Conservation (phyloP, 768 basidiomycete genomes). For the Hygrophorus pudorinus region DNA sequence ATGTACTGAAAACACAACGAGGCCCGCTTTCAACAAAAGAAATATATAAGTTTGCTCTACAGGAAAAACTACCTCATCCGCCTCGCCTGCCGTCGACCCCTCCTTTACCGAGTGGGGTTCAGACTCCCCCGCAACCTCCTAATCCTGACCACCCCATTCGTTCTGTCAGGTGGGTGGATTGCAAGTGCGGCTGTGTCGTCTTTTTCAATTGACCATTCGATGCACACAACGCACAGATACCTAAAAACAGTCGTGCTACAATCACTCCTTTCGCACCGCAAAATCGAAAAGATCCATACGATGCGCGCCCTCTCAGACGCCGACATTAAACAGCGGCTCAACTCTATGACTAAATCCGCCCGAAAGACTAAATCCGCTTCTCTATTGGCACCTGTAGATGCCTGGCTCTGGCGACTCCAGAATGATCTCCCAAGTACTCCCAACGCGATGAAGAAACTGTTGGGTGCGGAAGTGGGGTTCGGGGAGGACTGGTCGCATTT, state of each 20-base stretch:
- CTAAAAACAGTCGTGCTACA: conserved; percentile 45
- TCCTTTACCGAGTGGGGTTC: not conserved
- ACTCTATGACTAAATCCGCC: not conserved
- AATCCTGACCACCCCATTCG: conserved; percentile 38
- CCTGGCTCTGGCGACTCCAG: conserved; percentile 30
- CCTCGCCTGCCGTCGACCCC: too few relatives aligned
- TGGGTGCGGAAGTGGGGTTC: conserved; percentile 28
- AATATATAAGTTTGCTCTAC: conserved; percentile 25
- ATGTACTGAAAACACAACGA: conserved; percentile 19
- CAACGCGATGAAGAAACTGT: conserved; percentile 1
- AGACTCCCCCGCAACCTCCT: conserved; percentile 20
- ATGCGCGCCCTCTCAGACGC: conserved; percentile 17
- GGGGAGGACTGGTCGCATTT: conserved; percentile 47
- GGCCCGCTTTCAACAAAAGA: conserved; percentile 27
- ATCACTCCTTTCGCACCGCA: conserved; percentile 29
- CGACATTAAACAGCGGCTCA: not conserved
- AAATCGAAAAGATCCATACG: conserved; percentile 33
- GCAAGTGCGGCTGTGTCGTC: not conserved
- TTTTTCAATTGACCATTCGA: not conserved
- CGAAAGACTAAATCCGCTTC: not conserved
- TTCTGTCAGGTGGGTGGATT: conserved; percentile 37
- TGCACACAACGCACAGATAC: conserved; percentile 28
- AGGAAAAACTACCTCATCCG: conserved; percentile 12
- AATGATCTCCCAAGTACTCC: not conserved
- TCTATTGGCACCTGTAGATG: conserved; percentile 17